Evolutionary conservation across 768 basidiomycete genomes (phyloP), one percentile per base, ranked within the genome.

Genomic region (Arthromyces matolae): DNA sequence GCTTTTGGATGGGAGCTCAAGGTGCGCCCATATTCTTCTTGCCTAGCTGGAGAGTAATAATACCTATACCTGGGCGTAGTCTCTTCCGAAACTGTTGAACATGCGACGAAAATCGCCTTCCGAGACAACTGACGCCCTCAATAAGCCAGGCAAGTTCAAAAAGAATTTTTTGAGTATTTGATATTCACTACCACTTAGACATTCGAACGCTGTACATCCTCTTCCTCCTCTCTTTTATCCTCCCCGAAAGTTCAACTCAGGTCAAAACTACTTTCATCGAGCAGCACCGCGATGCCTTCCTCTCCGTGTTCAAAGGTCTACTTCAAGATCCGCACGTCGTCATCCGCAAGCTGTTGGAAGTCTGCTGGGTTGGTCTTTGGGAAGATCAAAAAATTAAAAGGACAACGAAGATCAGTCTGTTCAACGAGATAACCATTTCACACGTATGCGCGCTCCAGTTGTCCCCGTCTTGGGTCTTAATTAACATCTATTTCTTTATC

Each of bases 1-100:
- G 71, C 71, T 0, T 89, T 92, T 64, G 77, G 80, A 5, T 92
- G 89, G 89, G 87, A 88, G 48, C 72, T 76, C 24, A 91, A 89
- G 73, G 89, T 83, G n/a, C n/a, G n/a, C n/a, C n/a, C n/a, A n/a
- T n/a, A n/a, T n/a, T n/a, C n/a, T n/a, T n/a, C n/a, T n/a, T n/a
- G n/a, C n/a, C n/a, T n/a, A n/a, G n/a, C n/a, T n/a, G n/a, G n/a
- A n/a, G n/a, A n/a, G n/a, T n/a, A n/a, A n/a, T n/a, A n/a, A n/a
- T n/a, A n/a, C n/a, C n/a, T n/a, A n/a, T n/a, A n/a, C n/a, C n/a
- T n/a, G n/a, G n/a, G n/a, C n/a, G n/a, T n/a, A 90, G 88, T 76
- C 75, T 20, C 67, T 89, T 3, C 75, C 80, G 3, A 89, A 81
- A 65, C 61, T 92, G 1, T 60, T 89, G 20, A 71, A 76, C 32